Conservation (phyloP, 2,329 filamentous ascomycete species). For the Cercospora sp. region DNA sequence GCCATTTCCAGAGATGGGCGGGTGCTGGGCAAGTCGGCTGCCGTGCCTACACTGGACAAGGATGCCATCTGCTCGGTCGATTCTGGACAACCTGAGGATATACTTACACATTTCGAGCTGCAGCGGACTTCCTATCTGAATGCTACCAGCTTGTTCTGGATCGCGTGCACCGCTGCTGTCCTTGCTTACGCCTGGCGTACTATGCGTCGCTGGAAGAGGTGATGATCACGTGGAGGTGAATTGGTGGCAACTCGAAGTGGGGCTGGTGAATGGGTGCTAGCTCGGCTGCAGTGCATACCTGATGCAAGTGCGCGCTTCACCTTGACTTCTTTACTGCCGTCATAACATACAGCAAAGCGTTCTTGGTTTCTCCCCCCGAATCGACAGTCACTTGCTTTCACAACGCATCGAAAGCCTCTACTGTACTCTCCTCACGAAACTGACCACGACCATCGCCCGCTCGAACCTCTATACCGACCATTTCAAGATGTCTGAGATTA, state of each 20-base stretch:
- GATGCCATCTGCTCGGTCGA: not conserved
- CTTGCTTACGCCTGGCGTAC: not conserved
- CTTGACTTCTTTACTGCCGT: not conserved
- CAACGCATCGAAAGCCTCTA: too few species aligned
- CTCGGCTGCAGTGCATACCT: not conserved
- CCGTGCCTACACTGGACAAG: not conserved
- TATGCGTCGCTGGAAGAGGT: not conserved
- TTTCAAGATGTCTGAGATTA: not conserved
- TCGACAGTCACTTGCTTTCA: too few species aligned
- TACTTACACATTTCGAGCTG: not conserved
- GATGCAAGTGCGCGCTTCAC: not conserved
- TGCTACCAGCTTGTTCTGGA: not conserved
- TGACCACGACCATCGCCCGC: not conserved
- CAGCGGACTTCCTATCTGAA: not conserved
- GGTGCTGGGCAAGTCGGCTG: constrained; percentile 10
- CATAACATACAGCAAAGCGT: too few species aligned
- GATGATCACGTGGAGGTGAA: not conserved
- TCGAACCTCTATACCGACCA: not conserved
- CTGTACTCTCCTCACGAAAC: not conserved
- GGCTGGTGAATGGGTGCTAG: not conserved
- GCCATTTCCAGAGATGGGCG: constrained; percentile 21
- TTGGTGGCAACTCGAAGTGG: not conserved
- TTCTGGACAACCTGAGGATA: not conserved
- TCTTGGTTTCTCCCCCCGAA: too few species aligned
- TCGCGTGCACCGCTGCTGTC: not conserved